Conservation (phyloP, 2,329 filamentous ascomycete genomes). For the Myriosclerotinia duriaeana region DNA sequence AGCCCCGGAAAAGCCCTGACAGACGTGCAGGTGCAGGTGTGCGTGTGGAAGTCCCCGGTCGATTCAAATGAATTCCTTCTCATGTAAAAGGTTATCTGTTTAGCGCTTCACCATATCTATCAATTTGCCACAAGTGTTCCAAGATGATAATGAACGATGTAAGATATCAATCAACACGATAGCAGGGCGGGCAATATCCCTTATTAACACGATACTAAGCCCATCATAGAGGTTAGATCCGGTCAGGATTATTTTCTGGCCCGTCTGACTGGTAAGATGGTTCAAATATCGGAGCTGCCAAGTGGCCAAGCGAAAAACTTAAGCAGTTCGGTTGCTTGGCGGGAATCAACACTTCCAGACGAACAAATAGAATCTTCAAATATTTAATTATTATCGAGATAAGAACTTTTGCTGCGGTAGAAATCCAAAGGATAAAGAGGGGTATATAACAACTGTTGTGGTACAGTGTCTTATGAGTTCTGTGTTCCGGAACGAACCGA, state of each 20-base stretch:
- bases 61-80: not conserved
- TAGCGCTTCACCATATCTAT: constrained; percentile 4
- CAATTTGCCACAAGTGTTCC: not conserved
- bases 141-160: constrained; percentile 15
- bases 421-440: not conserved
- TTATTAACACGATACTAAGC: constrained; percentile 3
- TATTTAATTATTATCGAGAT: constrained; percentile 16
- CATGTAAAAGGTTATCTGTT: not conserved
- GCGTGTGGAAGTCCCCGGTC: not conserved
- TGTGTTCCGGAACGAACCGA: constrained; percentile 9
- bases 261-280: constrained; percentile 11
- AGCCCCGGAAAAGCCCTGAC: not conserved
- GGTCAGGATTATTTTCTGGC: not conserved
- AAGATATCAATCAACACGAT: constrained; percentile 10
- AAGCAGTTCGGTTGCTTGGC: constrained; percentile 17
- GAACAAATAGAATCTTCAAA: constrained; percentile 19
- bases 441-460: constrained; percentile 14
- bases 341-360: not conserved
- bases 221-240: not conserved
- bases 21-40: not conserved
- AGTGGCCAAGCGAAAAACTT: constrained; percentile 15
- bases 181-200: constrained; percentile 10
- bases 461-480: constrained; percentile 1
- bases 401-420: constrained; percentile 1
- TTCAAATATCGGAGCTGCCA: constrained; percentile 12